Base-by-base conservation (phyloP, 768 basidiomycete species). In the Artomyces pyxidatus region DNA sequence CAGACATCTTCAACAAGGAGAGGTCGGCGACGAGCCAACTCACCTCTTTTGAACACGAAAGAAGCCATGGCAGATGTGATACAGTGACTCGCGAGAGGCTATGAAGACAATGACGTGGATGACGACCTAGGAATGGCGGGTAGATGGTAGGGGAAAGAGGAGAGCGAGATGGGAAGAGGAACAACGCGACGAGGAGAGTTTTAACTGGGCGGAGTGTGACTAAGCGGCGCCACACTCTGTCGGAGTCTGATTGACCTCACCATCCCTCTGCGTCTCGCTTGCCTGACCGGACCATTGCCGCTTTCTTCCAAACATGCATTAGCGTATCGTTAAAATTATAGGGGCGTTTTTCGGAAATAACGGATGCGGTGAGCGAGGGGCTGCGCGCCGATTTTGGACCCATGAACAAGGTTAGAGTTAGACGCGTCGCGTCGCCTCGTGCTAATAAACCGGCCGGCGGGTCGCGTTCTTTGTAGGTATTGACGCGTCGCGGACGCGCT, bases 21-120 rank as follows among this genome's bases (percentile, higher is more conserved):
- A 42, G 11, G 8, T 19, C n/a, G 14, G 4, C n/a, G n/a, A n/a
- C n/a, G n/a, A n/a, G n/a, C n/a, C n/a, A 4, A 60, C 76, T 58
- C 39, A 78, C 77, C 78, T 72, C 77, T 70, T 61, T 79, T 79
- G 67, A 70, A 80, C 19, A 79, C 78, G 59, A 65, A 77, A 10
- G 74, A 77, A 43, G 26, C 53, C 58, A 50, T 45, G 19, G 47
- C 22, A 45, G 39, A 21, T 47, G 29, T 48, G 41, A 30, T 41
- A 29, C 38, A 39, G 46, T 17, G 32, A 39, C 37, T 47, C 46
- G 41, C 43, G 50, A 35, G 27, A 29, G 42, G 47, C 37, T 30
- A 40, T 32, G 49, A 35, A 47, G 37, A 54, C 28, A 27, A 25
- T 50, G 21, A 50, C 29, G 51, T 50, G 47, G 49, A 47, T 16